A percentile compares a stretch with the other conserved stretches of the same genome.
These are phyloP conservation scores for Corymbia maculata DNA, from an alignment of 345 rosid species.

Conservation along the genomic window DNA sequence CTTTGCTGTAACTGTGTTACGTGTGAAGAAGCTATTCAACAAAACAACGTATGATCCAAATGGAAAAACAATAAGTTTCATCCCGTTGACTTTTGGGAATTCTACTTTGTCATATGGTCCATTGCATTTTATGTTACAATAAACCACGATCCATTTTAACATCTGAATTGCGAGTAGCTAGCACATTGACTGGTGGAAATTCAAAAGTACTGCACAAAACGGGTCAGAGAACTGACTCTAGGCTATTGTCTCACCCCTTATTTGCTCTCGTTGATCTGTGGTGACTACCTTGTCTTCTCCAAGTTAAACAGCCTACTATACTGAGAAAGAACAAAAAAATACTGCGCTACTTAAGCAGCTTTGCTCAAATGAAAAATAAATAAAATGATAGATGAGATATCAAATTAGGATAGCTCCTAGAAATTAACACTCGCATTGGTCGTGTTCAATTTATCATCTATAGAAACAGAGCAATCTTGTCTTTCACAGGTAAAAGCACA, in stretches of 20 bases:
- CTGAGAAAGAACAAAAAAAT: background rate
- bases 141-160: background rate
- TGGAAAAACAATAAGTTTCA: background rate
- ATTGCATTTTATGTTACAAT: background rate
- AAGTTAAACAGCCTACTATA: background rate
- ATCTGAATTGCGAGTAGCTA: background rate
- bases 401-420: background rate
- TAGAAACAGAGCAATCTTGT: background rate
- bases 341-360: background rate
- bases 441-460: background rate
- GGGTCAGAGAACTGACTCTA: background rate
- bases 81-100: background rate
- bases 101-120: background rate
- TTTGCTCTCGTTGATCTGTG: background rate
- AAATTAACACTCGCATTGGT: background rate
- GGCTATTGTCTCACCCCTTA: background rate
- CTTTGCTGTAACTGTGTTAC: background rate
- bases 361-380: too few relatives aligned
- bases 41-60: background rate
- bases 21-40: background rate
- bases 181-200: background rate
- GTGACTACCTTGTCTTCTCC: background rate
- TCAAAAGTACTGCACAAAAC: background rate
- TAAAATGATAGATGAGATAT: background rate
- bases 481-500: background rate